phyloP scores from a whole-genome alignment of 108 stramenopile genomes.

The Cyclostephanos tholiformis region DNA sequence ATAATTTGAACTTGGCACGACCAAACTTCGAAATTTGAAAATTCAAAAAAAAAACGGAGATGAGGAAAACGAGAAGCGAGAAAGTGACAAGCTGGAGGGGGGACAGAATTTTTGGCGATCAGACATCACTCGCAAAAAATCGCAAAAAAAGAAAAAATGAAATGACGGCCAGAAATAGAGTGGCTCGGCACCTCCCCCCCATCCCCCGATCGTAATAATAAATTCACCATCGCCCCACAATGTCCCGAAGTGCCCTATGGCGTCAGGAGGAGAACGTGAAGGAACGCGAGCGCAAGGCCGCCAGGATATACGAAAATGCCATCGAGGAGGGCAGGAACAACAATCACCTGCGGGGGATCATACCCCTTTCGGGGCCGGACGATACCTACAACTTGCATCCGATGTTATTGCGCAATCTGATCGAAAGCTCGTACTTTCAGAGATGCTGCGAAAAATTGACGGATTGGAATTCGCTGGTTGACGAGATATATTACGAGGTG shows the following conservation, averaged over 20 bases:
- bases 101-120: no score
- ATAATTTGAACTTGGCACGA: no score
- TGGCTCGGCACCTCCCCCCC: no score
- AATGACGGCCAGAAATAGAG: no score
- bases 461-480: slow-evolving; percentile 87
- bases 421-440: slow-evolving; percentile 87
- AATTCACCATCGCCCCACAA: no score
- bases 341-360: slow-evolving; percentile 52
- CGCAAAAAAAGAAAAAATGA: no score
- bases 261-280: slow-evolving; percentile 82
- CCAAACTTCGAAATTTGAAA: no score
- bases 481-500: slow-evolving; percentile 93
- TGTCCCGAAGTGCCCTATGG: slow-evolving; percentile 86
- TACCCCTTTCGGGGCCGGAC: slow-evolving; percentile 77
- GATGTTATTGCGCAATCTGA: slow-evolving; percentile 82
- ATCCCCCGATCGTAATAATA: no score
- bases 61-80: no score
- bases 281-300: slow-evolving; percentile 70
- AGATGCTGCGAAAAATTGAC: slow-evolving; percentile 74
- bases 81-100: no score
- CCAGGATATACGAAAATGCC: slow-evolving; percentile 64
- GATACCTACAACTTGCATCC: slow-evolving; percentile 93
- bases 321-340: slow-evolving; percentile 75
- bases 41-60: no score
- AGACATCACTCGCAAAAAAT: no score